Evolutionary conservation across 768 basidiomycete genomes (phyloP).

Genomic region (Galerina sulciceps): DNA sequence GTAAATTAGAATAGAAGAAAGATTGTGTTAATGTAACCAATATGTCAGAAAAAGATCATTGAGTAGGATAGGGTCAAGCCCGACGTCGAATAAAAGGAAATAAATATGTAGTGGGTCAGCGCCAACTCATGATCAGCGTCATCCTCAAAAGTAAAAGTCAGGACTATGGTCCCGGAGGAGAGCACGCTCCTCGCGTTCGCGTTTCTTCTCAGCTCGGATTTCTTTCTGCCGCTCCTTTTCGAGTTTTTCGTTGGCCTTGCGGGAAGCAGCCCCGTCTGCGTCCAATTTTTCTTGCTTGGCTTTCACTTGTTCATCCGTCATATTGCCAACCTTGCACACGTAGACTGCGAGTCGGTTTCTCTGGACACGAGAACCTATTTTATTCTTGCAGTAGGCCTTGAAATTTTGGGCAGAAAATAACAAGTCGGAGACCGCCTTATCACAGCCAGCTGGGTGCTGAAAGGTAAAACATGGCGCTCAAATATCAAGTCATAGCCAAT

Average conservation of each 20-base stretch:
- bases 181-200: constrained; percentile 5
- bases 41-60: too few species aligned
- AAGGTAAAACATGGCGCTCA: too few species aligned
- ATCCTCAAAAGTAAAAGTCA: not conserved
- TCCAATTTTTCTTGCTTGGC: constrained; percentile 10
- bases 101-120: not conserved
- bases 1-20: too few species aligned
- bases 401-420: constrained; percentile 8
- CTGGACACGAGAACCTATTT: constrained; percentile 9
- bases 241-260: constrained; percentile 9
- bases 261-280: constrained; percentile 1
- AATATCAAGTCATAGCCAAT: too few species aligned
- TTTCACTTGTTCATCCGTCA: constrained; percentile 6
- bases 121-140: not conserved
- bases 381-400: constrained; percentile 15
- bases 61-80: too few species aligned
- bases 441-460: constrained; percentile 8
- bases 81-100: too few species aligned
- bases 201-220: constrained; percentile 6
- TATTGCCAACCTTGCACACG: constrained; percentile 1
- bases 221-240: constrained; percentile 6
- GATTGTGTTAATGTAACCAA: too few species aligned
- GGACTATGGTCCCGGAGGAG: not conserved
- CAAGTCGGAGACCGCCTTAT: constrained; percentile 13
- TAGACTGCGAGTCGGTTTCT: constrained; percentile 4